Evolutionary conservation across 768 basidiomycete species (phyloP).

Genomic region (Suillus sp.): DNA sequence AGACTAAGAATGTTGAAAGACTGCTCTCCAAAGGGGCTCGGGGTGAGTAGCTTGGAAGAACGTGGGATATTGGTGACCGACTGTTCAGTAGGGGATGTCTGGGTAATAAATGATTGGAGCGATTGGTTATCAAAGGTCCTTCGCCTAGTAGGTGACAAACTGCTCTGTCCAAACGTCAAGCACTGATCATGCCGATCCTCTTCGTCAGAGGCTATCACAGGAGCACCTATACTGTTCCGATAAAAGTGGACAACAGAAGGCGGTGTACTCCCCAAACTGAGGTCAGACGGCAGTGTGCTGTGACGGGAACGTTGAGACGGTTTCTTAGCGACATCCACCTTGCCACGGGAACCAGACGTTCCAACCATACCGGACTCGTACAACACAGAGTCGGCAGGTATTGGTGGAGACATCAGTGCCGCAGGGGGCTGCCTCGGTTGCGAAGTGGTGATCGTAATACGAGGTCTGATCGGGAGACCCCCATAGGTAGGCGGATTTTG

Average conservation of each 20-base stretch:
- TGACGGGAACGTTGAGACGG: background rate
- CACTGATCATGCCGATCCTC: constrained; percentile 6
- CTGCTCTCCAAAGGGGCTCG: constrained; percentile 2
- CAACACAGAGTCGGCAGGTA: constrained; percentile 16
- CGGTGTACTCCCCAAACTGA: constrained; percentile 5
- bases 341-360: background rate
- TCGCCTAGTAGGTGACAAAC: constrained; percentile 14
- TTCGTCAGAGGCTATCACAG: background rate
- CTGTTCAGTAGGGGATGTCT: background rate
- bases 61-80: background rate
- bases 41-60: background rate
- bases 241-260: background rate
- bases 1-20: background rate
- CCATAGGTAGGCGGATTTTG: background rate
- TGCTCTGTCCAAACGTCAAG: constrained; percentile 12
- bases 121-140: constrained; percentile 14
- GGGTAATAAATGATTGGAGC: background rate
- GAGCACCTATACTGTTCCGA: background rate
- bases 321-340: constrained; percentile 6
- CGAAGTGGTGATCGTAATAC: constrained; percentile 14
- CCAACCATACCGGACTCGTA: constrained; percentile 36
- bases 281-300: constrained; percentile 9
- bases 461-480: constrained; percentile 9
- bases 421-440: constrained; percentile 11
- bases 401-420: background rate